Evolutionary conservation across 2,329 filamentous ascomycete species (phyloP).

Genomic region (Xylariaceae sp.): DNA sequence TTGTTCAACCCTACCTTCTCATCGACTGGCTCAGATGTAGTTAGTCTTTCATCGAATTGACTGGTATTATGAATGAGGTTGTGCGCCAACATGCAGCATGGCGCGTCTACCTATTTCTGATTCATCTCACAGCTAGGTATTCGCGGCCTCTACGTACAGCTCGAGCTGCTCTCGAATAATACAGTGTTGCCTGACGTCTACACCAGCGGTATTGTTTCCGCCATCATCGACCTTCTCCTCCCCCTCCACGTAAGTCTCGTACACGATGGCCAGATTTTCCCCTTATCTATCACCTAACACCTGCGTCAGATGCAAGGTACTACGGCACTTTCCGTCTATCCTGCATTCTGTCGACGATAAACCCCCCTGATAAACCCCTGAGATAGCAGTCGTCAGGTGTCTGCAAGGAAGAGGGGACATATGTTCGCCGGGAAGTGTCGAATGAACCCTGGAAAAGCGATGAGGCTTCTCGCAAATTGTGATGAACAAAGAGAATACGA

Average conservation of each 20-base stretch:
- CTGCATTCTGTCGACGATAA: no score
- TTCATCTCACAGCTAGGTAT: no score
- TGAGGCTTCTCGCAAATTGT: slow-evolving; percentile 17
- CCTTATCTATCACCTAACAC: background rate
- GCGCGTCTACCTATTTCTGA: no score
- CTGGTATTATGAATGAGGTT: background rate
- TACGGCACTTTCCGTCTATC: background rate
- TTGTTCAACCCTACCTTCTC: background rate
- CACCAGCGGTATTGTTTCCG: slow-evolving; percentile 17
- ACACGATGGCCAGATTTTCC: background rate
- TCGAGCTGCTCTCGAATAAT: background rate
- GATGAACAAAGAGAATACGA: slow-evolving; percentile 2
- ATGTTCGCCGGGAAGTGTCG: background rate
- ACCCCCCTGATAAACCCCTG: slow-evolving; percentile 8
- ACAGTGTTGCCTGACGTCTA: background rate
- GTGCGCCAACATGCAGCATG: background rate
- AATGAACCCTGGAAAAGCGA: background rate
- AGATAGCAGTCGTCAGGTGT: background rate
- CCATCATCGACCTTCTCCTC: background rate
- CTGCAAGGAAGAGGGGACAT: slow-evolving; percentile 1
- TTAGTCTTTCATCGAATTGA: background rate
- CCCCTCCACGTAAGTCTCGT: background rate
- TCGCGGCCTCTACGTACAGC: background rate
- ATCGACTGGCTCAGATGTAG: background rate
- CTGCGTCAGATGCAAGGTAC: background rate